Percentiles rank a stretch among this genome's conserved stretches.
phyloP scores from a whole-genome alignment of 768 basidiomycete genomes.

The Rhizopogon rudus region DNA sequence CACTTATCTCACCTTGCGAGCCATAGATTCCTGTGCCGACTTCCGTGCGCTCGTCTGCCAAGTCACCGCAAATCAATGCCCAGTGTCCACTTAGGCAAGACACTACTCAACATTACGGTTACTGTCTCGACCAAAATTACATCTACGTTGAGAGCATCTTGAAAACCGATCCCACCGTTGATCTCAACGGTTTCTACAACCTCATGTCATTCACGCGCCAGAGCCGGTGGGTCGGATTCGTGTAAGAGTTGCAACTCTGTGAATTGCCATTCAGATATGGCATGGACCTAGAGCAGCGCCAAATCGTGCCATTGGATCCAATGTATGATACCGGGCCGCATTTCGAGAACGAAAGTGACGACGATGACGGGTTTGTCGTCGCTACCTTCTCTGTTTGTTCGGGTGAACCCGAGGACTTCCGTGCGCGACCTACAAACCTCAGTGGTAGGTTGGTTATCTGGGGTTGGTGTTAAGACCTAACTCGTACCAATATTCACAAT shows the following conservation, averaged over 20 bases:
- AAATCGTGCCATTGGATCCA: too few species aligned
- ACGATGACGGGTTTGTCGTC: background rate
- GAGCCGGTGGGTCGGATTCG: background rate
- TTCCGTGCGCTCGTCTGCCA: background rate
- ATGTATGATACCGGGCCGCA: too few species aligned
- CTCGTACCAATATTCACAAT: too few species aligned
- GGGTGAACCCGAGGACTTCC: too few species aligned
- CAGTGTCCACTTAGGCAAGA: background rate
- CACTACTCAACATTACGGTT: background rate
- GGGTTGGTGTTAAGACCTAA: too few species aligned
- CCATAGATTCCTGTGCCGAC: background rate
- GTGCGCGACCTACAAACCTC: background rate
- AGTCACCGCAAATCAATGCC: background rate
- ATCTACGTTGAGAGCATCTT: background rate
- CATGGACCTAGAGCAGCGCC: background rate
- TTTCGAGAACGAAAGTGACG: too few species aligned
- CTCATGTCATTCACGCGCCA: background rate
- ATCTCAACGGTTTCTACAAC: too few species aligned
- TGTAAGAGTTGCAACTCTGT: background rate
- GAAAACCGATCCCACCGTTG: background rate
- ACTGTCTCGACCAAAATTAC: background rate
- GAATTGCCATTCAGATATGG: background rate
- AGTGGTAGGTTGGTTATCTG: too few species aligned
- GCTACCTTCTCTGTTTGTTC: background rate
- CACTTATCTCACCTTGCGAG: background rate